Percentiles rank a stretch among this genome's conserved stretches.
Evolutionary conservation across 345 rosid genomes (phyloP).

Genomic region (Salix dunnii): DNA sequence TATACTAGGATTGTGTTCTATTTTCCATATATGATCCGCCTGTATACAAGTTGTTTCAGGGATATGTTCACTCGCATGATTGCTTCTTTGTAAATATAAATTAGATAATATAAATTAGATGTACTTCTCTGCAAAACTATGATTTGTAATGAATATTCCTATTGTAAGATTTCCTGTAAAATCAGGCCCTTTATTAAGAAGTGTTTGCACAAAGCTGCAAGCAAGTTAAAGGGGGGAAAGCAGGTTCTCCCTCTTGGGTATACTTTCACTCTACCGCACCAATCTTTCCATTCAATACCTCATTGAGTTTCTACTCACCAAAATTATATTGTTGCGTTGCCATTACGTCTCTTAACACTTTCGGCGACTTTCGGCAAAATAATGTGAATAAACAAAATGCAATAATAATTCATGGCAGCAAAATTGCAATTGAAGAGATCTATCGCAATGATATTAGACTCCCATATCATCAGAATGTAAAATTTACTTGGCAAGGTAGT

Average conservation of each 20-base stretch:
- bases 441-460: too few species aligned
- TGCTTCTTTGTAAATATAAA: slow-evolving; percentile 37
- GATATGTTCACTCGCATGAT: neutral
- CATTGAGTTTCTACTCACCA: neutral
- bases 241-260: neutral
- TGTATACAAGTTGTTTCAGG: neutral
- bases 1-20: neutral
- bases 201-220: neutral
- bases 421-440: too few species aligned
- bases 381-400: too few species aligned
- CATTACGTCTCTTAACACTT: too few species aligned
- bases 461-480: too few species aligned
- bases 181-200: neutral
- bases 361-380: too few species aligned
- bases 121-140: neutral
- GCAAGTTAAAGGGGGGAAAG: neutral
- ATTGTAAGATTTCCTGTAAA: neutral
- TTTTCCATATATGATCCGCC: neutral
- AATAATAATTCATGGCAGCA: too few species aligned
- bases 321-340: too few species aligned
- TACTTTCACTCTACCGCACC: too few species aligned
- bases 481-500: too few species aligned
- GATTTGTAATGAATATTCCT: slow-evolving; percentile 1
- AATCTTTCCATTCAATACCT: neutral
- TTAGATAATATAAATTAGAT: neutral